A percentile compares a stretch with the other conserved stretches of the same genome.
phyloP scores from a whole-genome alignment of 805 yeast species.

The Priceomyces melissophilus region DNA sequence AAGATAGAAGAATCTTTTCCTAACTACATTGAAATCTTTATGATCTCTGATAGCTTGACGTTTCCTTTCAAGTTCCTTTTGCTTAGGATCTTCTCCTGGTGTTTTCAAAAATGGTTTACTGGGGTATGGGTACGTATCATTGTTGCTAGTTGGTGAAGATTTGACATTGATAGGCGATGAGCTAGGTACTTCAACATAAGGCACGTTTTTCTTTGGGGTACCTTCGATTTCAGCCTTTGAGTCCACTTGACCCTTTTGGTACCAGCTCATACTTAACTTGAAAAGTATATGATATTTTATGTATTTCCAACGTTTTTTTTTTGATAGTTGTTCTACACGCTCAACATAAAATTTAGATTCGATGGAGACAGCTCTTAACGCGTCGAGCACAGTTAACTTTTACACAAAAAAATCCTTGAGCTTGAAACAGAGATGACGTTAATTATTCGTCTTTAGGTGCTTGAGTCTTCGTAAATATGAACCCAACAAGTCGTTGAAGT shows the following conservation, averaged over 20 bases:
- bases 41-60: slow-evolving; percentile 37
- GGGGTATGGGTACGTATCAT: slow-evolving; percentile 9
- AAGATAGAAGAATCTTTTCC: slow-evolving; percentile 34
- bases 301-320: not conserved
- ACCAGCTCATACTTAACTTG: slow-evolving; percentile 20
- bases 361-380: too few relatives aligned
- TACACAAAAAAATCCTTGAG: too few relatives aligned
- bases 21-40: slow-evolving; percentile 36
- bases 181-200: slow-evolving; percentile 38
- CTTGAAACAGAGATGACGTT: too few relatives aligned
- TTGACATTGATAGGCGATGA: slow-evolving; percentile 35
- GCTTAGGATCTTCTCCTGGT: slow-evolving; percentile 17
- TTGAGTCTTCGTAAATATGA: too few relatives aligned
- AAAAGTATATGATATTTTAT: not conserved
- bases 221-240: slow-evolving; percentile 15
- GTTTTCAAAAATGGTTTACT: slow-evolving; percentile 9
- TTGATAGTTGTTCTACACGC: too few relatives aligned
- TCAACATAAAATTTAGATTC: too few relatives aligned
- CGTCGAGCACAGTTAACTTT: too few relatives aligned
- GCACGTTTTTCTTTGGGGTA: slow-evolving; percentile 15
- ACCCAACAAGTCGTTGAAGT: too few relatives aligned
- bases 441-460: too few relatives aligned
- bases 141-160: slow-evolving; percentile 20
- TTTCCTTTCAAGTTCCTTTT: slow-evolving; percentile 29
- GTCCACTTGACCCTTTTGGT: slow-evolving; percentile 12